A percentile compares a stretch with the other conserved stretches of the same genome.
Evolutionary conservation across 768 basidiomycete species (phyloP).

Genomic region (Galerina marginata): DNA sequence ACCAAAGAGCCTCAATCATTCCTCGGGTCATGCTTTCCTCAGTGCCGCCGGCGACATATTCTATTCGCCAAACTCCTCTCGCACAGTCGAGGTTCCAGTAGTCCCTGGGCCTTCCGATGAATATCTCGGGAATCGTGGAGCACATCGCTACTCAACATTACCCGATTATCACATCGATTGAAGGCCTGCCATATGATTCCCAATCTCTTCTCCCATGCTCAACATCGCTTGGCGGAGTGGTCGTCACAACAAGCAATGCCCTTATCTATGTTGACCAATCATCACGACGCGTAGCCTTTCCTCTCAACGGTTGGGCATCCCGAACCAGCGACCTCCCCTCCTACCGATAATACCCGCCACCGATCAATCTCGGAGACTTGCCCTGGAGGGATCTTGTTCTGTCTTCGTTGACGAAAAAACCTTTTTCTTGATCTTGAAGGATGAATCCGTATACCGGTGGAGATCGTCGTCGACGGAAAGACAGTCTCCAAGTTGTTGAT

Average conservation of each 20-base stretch:
- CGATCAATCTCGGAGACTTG: conserved; percentile 50
- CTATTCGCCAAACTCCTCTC: too few relatives aligned
- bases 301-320: conserved; percentile 86
- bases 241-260: conserved; percentile 79
- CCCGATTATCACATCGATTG: conserved; percentile 77
- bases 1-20: too few relatives aligned
- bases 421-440: conserved; percentile 70
- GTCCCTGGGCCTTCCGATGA: too few relatives aligned
- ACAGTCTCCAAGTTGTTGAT: conserved; percentile 68
- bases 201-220: conserved; percentile 72
- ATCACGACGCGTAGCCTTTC: conserved; percentile 70
- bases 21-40: too few relatives aligned
- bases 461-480: conserved; percentile 76
- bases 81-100: too few relatives aligned
- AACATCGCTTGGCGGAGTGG: conserved; percentile 77
- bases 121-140: too few relatives aligned
- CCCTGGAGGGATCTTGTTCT: conserved; percentile 75
- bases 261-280: conserved; percentile 91
- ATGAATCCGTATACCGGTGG: conserved; percentile 79
- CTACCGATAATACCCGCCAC: conserved; percentile 50
- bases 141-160: conserved; percentile 80
- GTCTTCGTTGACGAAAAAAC: conserved; percentile 81
- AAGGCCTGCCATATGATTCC: conserved; percentile 77
- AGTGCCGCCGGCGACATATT: too few relatives aligned
- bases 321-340: conserved; percentile 71